Evolutionary conservation across 257 asterid genomes (phyloP).

Genomic region (Ehretia macrophylla): DNA sequence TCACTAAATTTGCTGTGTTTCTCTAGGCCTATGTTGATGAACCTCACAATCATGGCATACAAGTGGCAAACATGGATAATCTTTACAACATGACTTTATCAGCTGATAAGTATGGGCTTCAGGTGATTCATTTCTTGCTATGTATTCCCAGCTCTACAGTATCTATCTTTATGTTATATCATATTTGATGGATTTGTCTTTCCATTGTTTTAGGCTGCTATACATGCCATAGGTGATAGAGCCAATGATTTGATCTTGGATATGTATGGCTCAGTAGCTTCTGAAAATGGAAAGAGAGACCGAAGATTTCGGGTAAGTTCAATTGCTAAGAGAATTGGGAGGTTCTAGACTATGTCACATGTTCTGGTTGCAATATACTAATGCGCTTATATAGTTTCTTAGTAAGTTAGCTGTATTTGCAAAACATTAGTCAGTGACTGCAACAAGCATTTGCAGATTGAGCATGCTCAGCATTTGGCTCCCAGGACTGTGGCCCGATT

Average conservation of each 20-base stretch:
- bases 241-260: slow-evolving; percentile 83
- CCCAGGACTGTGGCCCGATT: slow-evolving; percentile 62
- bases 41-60: slow-evolving; percentile 71
- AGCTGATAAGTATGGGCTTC: slow-evolving; percentile 82
- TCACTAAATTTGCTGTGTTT: slow-evolving; percentile 9
- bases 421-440: slow-evolving; percentile 4
- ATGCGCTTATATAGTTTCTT: slow-evolving; percentile 6
- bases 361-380: neutral
- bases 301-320: slow-evolving; percentile 76
- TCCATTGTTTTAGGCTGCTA: slow-evolving; percentile 57
- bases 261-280: slow-evolving; percentile 64
- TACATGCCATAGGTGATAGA: slow-evolving; percentile 95
- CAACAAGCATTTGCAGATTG: slow-evolving; percentile 56
- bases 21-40: slow-evolving; percentile 75
- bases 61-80: slow-evolving; percentile 53
- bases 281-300: slow-evolving; percentile 64
- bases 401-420: slow-evolving; percentile 6
- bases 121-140: slow-evolving; percentile 46
- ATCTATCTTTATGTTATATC: neutral
- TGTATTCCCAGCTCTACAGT: neutral
- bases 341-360: slow-evolving; percentile 8
- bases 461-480: slow-evolving; percentile 98
- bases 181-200: neutral
- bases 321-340: slow-evolving; percentile 9
- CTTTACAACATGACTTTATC: slow-evolving; percentile 63